Percentiles rank a stretch among this genome's conserved stretches.
These are phyloP conservation scores for Chlamydomonas incerta DNA, from an alignment of 139 green algal species.

Conservation along the genomic window DNA sequence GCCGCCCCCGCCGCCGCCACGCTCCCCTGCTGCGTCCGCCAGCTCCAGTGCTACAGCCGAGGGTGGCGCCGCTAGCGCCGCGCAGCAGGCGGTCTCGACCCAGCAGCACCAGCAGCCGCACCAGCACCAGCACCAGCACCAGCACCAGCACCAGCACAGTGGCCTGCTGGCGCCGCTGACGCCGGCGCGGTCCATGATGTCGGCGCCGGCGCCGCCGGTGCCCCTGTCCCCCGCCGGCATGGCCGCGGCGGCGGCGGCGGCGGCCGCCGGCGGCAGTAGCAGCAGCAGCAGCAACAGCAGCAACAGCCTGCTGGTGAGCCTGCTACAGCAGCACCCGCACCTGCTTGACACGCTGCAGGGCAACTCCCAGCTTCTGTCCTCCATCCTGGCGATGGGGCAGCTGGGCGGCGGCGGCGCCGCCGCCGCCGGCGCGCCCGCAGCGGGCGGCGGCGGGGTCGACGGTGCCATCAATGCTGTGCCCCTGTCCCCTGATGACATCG, in stretches of 20 bases:
- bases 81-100: too few relatives aligned
- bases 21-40: too few relatives aligned
- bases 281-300: neutral
- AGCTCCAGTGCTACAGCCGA: neutral
- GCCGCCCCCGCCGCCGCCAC: too few relatives aligned
- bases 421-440: neutral
- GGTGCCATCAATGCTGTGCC: neutral
- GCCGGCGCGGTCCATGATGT: slow-evolving; percentile 5
- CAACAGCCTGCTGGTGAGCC: slow-evolving; percentile 4
- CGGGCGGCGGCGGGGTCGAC: neutral
- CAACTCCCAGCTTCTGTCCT: slow-evolving; percentile 6
- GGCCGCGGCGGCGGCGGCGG: neutral
- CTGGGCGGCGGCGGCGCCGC: neutral
- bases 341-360: slow-evolving; percentile 17
- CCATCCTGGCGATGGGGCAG: neutral
- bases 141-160: neutral
- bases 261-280: neutral
- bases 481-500: neutral
- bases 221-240: neutral
- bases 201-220: neutral
- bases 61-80: neutral
- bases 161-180: slow-evolving; percentile 28
- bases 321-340: slow-evolving; percentile 26
- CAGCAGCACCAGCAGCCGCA: too few relatives aligned
- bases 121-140: too few relatives aligned